phyloP scores from a whole-genome alignment of 176 grass and related monocot species.

The Aegilops bicornis region DNA sequence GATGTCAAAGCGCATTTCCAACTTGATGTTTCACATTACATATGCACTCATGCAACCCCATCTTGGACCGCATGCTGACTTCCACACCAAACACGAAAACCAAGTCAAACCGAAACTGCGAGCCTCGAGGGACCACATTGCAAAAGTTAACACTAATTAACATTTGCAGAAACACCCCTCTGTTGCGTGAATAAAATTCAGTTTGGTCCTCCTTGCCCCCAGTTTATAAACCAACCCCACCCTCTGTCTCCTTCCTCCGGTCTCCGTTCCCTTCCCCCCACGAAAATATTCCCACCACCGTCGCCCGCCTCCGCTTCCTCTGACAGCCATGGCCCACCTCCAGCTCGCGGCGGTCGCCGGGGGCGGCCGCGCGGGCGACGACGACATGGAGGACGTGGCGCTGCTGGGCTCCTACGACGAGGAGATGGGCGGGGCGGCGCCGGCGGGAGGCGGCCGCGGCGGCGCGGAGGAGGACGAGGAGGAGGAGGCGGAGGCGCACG shows the following conservation, averaged over 20 bases:
- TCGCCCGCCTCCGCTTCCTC: background rate
- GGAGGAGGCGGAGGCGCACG: conserved; percentile 55
- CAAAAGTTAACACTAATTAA: too few species aligned
- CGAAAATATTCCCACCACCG: conserved; percentile 28
- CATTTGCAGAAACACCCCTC: background rate
- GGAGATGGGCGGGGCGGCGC: conserved; percentile 42
- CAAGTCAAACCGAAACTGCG: background rate
- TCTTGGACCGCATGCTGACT: background rate
- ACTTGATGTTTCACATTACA: background rate
- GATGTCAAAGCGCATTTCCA: background rate
- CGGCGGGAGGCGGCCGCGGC: background rate
- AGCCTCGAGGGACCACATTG: background rate
- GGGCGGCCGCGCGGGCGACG: conserved; percentile 25
- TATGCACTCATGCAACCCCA: background rate
- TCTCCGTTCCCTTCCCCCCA: background rate
- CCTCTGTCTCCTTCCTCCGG: conserved; percentile 1
- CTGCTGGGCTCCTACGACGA: conserved; percentile 87
- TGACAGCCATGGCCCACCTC: conserved; percentile 46
- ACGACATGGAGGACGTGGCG: conserved; percentile 80
- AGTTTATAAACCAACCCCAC: conserved; percentile 23
- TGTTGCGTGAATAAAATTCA: background rate
- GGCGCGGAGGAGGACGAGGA: background rate
- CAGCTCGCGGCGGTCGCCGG: conserved; percentile 57
- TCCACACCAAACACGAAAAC: background rate
- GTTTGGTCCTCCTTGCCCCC: background rate